Evolutionary conservation across 2,329 filamentous ascomycete genomes (phyloP).

Genomic region (Grosmannia clavigera): DNA sequence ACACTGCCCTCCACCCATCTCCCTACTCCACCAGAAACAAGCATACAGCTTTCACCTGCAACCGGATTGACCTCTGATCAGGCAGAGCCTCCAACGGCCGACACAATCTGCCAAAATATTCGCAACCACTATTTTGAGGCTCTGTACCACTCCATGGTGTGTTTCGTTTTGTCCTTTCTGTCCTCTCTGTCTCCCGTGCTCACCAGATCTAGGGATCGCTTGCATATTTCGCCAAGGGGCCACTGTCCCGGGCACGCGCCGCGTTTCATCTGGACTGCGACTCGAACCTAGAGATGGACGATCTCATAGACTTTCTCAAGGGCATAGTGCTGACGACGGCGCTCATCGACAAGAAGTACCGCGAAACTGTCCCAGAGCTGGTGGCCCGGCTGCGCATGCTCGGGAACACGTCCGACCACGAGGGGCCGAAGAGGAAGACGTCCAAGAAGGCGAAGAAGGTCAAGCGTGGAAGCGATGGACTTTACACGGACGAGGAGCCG

Average conservation of each 20-base stretch:
- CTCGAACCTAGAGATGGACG: conserved; percentile 44
- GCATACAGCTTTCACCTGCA: conserved; percentile 7
- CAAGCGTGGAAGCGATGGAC: conserved; percentile 53
- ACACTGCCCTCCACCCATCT: background rate
- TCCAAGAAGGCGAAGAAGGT: conserved; percentile 36
- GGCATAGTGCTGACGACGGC: conserved; percentile 53
- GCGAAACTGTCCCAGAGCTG: conserved; percentile 53
- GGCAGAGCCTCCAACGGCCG: conserved; percentile 26
- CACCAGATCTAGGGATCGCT: conserved; percentile 47
- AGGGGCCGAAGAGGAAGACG: conserved; percentile 22
- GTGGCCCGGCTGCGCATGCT: conserved; percentile 42
- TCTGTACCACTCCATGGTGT: conserved; percentile 50
- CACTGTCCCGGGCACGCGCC: conserved; percentile 61
- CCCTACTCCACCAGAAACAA: conserved; percentile 11
- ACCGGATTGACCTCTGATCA: background rate
- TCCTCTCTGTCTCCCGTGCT: too few species aligned
- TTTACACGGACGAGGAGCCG: conserved; percentile 55
- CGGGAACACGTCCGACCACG: conserved; percentile 42
- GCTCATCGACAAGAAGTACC: conserved; percentile 68
- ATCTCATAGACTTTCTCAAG: conserved; percentile 58
- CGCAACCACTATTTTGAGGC: conserved; percentile 46
- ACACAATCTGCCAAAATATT: conserved; percentile 45
- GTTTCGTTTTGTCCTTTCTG: conserved; percentile 13
- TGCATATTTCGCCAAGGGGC: conserved; percentile 75
- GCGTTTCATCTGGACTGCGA: conserved; percentile 54